A percentile compares a stretch with the other conserved stretches of the same genome.
Conservation (phyloP, 805 yeast genomes). For the Myxozyma mucilagina region DNA sequence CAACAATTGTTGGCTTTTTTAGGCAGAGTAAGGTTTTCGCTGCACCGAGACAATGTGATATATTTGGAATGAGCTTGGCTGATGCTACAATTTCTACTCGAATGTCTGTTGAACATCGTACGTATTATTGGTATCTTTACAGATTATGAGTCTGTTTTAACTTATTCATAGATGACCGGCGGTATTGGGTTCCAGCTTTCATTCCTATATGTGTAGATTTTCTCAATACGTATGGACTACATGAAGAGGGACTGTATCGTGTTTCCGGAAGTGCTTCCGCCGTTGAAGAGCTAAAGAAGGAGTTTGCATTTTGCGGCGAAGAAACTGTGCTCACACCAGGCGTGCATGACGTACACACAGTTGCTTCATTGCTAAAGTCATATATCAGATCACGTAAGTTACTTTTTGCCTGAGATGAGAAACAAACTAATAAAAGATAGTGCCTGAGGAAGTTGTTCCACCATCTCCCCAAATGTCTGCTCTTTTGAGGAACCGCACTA, state of each 20-base stretch:
- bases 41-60: constrained; percentile 14
- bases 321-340: constrained; percentile 28
- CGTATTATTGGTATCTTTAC: not conserved
- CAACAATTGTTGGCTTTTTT: constrained; percentile 27
- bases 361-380: constrained; percentile 38
- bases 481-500: not conserved
- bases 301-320: constrained; percentile 30
- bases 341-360: constrained; percentile 37
- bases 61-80: constrained; percentile 30
- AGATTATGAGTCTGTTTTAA: not conserved
- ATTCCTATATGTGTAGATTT: constrained; percentile 30
- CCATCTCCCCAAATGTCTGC: not conserved
- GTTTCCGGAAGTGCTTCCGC: constrained; percentile 36
- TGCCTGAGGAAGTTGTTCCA: constrained; percentile 37
- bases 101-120: constrained; percentile 15
- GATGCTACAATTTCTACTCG: constrained; percentile 33
- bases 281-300: constrained; percentile 31
- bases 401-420: not conserved
- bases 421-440: not conserved
- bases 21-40: constrained; percentile 21
- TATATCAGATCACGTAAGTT: constrained; percentile 34
- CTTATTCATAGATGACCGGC: constrained; percentile 6
- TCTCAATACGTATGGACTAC: constrained; percentile 33
- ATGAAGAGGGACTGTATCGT: constrained; percentile 40
- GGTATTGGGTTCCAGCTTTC: constrained; percentile 33